Conservation (phyloP, 768 basidiomycete genomes). For the Mrakia gelida region DNA sequence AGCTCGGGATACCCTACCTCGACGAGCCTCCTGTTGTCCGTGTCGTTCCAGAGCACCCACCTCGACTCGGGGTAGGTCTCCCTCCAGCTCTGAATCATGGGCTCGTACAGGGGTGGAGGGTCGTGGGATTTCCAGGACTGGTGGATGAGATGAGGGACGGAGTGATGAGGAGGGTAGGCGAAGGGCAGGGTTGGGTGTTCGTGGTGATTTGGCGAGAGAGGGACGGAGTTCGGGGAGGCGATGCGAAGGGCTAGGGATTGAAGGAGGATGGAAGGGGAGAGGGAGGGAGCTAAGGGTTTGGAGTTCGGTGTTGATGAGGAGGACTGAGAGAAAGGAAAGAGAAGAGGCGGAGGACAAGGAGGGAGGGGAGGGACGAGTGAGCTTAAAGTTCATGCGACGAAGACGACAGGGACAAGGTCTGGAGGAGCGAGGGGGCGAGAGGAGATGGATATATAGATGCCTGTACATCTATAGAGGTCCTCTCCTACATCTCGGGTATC, state of each 20-base stretch:
- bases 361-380: neutral
- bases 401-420: neutral
- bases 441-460: neutral
- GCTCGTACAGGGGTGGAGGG: constrained; percentile 9
- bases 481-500: too few species aligned
- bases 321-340: neutral
- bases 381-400: neutral
- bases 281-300: neutral
- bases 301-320: neutral
- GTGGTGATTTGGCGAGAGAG: neutral
- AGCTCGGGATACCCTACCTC: constrained; percentile 12
- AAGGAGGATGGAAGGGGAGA: constrained; percentile 10
- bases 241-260: neutral
- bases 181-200: neutral
- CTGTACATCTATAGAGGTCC: too few species aligned
- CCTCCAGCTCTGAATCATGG: constrained; percentile 9
- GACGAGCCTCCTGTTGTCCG: constrained; percentile 18
- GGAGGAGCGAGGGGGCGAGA: neutral
- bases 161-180: neutral
- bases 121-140: constrained; percentile 25
- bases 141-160: neutral
- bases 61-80: neutral
- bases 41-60: constrained; percentile 23
- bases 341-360: neutral
- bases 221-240: neutral